These are phyloP conservation scores for Ophidiomyces ophidiicola DNA, from an alignment of 2,329 filamentous ascomycete species.

Conservation along the genomic window DNA sequence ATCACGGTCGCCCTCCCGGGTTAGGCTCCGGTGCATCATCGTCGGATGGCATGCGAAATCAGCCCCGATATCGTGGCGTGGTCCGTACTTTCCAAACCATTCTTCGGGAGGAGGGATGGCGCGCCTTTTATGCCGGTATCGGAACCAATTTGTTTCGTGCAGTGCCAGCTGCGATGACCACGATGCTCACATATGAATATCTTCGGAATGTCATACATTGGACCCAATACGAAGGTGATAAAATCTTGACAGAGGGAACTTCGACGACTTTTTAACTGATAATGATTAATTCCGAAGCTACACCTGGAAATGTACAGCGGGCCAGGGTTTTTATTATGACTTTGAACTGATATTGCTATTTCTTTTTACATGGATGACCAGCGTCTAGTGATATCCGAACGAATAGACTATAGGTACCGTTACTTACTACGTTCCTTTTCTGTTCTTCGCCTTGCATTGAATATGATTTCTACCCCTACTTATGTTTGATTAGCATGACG, in stretches of 20 bases:
- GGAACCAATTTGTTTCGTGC: slow-evolving; percentile 96
- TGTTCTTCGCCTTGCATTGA: background rate
- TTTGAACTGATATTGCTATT: background rate
- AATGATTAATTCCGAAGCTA: background rate
- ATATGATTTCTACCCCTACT: background rate
- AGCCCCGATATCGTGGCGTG: slow-evolving; percentile 59
- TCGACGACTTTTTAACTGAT: background rate
- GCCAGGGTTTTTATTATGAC: background rate
- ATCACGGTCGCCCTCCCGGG: slow-evolving; percentile 35
- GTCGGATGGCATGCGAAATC: slow-evolving; percentile 46
- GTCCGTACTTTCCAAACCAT: slow-evolving; percentile 74
- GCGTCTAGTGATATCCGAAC: slow-evolving; percentile 6
- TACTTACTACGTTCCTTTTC: background rate
- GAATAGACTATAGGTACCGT: slow-evolving; percentile 6
- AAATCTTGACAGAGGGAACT: background rate
- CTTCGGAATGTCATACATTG: slow-evolving; percentile 43
- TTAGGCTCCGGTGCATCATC: slow-evolving; percentile 32
- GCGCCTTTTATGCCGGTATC: slow-evolving; percentile 92
- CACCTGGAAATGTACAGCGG: slow-evolving; percentile 6
- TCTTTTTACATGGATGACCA: slow-evolving; percentile 1
- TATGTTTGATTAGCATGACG: background rate
- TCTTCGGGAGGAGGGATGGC: slow-evolving; percentile 81
- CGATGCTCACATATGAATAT: slow-evolving; percentile 93
- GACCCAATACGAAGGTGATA: slow-evolving; percentile 42
- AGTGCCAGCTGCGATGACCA: slow-evolving; percentile 89